phyloP scores from a whole-genome alignment of 2,329 filamentous ascomycete species.

The Fusarium torreyae region DNA sequence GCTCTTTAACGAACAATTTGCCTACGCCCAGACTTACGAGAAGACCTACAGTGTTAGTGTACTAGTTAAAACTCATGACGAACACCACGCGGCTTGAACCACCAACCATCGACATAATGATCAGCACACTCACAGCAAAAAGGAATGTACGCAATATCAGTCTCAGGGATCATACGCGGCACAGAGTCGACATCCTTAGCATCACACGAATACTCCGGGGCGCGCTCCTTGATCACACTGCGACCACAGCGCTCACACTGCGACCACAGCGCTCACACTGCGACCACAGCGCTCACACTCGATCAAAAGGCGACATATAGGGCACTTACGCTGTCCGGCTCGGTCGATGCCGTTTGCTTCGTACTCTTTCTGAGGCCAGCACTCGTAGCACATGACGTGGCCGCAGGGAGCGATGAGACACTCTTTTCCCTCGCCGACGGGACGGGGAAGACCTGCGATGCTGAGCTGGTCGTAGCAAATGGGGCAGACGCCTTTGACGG shows the following conservation, averaged over 20 bases:
- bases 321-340: slow-evolving; percentile 1
- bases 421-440: neutral
- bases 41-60: too few species aligned
- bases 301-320: neutral
- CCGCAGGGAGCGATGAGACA: slow-evolving; percentile 13
- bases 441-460: neutral
- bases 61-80: too few species aligned
- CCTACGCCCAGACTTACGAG: neutral
- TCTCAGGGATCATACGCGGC: neutral
- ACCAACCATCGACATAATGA: neutral
- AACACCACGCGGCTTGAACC: slow-evolving; percentile 1
- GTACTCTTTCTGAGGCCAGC: slow-evolving; percentile 10
- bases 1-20: too few species aligned
- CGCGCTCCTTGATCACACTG: neutral
- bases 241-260: neutral
- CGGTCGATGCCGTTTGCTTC: neutral
- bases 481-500: slow-evolving; percentile 5
- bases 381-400: slow-evolving; percentile 15
- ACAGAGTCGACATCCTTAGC: neutral
- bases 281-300: neutral
- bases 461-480: neutral
- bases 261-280: neutral
- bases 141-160: neutral
- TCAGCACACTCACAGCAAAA: slow-evolving; percentile 4
- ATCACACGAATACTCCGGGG: neutral